Conservation (phyloP, 805 yeast genomes). For the Metschnikowia matae region DNA sequence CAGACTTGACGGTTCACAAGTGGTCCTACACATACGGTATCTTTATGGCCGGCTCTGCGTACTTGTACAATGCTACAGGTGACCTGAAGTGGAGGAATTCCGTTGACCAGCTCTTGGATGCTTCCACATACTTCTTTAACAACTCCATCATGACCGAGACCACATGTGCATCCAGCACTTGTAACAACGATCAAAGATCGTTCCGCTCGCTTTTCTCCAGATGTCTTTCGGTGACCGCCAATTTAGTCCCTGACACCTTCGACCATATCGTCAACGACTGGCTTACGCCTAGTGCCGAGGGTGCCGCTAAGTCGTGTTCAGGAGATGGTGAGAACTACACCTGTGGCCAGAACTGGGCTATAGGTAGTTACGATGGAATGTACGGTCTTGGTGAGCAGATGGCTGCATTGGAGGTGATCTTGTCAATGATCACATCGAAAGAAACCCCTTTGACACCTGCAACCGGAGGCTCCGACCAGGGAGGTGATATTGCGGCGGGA, state of each 20-base stretch:
- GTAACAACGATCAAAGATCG: constrained; percentile 75
- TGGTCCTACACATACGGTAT: constrained; percentile 76
- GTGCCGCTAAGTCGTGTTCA: constrained; percentile 65
- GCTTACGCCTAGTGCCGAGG: constrained; percentile 49
- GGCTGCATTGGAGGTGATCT: constrained; percentile 62
- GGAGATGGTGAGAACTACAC: constrained; percentile 86
- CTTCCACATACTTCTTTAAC: constrained; percentile 36
- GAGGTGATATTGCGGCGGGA: constrained; percentile 30
- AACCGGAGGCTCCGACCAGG: constrained; percentile 16
- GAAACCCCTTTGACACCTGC: constrained; percentile 25
- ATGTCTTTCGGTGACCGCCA: constrained; percentile 55
- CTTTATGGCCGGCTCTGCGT: constrained; percentile 64
- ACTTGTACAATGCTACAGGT: constrained; percentile 58
- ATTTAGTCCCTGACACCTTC: constrained; percentile 47
- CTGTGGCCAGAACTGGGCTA: constrained; percentile 68
- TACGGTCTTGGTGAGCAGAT: constrained; percentile 81
- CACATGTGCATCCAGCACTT: constrained; percentile 52
- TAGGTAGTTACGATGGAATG: constrained; percentile 54
- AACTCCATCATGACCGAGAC: constrained; percentile 55
- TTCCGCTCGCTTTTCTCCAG: constrained; percentile 69
- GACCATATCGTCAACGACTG: constrained; percentile 30
- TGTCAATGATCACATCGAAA: constrained; percentile 13
- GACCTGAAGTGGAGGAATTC: constrained; percentile 41
- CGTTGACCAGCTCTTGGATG: constrained; percentile 33
- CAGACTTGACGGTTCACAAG: constrained; percentile 44